A percentile compares a stretch with the other conserved stretches of the same genome.
These are phyloP conservation scores for Elymus sibiricus DNA, from an alignment of 176 grass and related monocot species.

Conservation along the genomic window DNA sequence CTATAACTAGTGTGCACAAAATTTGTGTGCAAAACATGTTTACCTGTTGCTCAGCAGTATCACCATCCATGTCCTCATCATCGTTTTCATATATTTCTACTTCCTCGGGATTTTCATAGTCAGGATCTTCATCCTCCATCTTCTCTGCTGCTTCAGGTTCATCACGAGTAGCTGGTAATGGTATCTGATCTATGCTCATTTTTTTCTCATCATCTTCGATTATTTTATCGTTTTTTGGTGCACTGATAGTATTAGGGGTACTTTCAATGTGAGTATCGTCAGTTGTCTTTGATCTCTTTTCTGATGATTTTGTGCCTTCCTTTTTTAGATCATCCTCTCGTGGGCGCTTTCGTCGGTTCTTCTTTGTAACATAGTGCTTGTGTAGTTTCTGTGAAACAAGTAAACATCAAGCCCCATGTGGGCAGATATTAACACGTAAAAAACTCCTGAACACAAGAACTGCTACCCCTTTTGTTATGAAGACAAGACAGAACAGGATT, in stretches of 20 bases:
- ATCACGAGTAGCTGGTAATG: conserved; percentile 9
- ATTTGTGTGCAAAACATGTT: background rate
- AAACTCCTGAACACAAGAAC: background rate
- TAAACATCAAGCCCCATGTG: background rate
- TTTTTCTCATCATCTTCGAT: conserved; percentile 14
- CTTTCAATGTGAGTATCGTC: conserved; percentile 20
- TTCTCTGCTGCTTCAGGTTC: conserved; percentile 40
- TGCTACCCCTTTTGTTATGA: background rate
- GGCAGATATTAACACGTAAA: background rate
- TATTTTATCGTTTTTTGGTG: conserved; percentile 13
- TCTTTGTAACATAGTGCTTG: conserved; percentile 38
- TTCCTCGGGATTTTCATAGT: conserved; percentile 52
- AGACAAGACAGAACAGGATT: background rate
- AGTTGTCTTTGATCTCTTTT: conserved; percentile 38
- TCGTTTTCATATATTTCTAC: conserved; percentile 43
- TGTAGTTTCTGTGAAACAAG: conserved; percentile 48
- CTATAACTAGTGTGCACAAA: background rate
- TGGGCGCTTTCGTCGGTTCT: conserved; percentile 54
- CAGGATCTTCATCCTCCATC: conserved; percentile 38
- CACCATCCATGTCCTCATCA: conserved; percentile 42
- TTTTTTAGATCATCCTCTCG: conserved; percentile 57
- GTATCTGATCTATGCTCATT: conserved; percentile 19
- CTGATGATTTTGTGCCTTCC: conserved; percentile 29
- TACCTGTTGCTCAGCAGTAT: conserved; percentile 36
- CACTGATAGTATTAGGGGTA: conserved; percentile 9